Conservation (phyloP, 805 yeast species). For the Candida sphagnicola region DNA sequence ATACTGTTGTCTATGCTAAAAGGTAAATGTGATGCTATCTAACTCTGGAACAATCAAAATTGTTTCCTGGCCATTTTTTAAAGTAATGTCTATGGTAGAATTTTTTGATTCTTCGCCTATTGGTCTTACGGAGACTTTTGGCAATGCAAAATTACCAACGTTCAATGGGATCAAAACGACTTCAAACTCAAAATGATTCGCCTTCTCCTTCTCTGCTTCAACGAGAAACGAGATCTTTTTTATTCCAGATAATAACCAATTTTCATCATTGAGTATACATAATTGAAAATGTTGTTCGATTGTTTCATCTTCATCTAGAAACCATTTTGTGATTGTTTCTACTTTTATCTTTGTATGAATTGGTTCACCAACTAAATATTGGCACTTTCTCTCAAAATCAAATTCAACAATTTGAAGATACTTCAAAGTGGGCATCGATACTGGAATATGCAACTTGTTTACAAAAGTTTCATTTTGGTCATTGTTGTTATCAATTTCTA, state of each 20-base stretch:
- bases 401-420: constrained; percentile 57
- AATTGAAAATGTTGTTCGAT: constrained; percentile 34
- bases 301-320: constrained; percentile 7
- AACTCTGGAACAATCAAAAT: constrained; percentile 68
- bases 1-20: constrained; percentile 34
- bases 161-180: constrained; percentile 68
- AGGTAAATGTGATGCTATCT: constrained; percentile 57
- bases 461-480: neutral
- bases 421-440: constrained; percentile 58
- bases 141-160: constrained; percentile 69
- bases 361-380: constrained; percentile 61
- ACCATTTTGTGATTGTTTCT: constrained; percentile 46
- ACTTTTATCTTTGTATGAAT: constrained; percentile 44
- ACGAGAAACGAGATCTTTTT: constrained; percentile 49
- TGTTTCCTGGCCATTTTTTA: constrained; percentile 64
- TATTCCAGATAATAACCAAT: constrained; percentile 79
- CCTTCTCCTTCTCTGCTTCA: constrained; percentile 14
- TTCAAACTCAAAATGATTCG: constrained; percentile 18
- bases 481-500: neutral
- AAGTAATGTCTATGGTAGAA: constrained; percentile 53
- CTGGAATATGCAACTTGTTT: constrained; percentile 43
- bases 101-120: constrained; percentile 50
- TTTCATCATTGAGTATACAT: constrained; percentile 53
- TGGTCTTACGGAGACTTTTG: constrained; percentile 46
- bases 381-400: constrained; percentile 33